A percentile compares a stretch with the other conserved stretches of the same genome.
phyloP scores from a whole-genome alignment of 768 basidiomycete genomes.

The Tylopilus sp. region DNA sequence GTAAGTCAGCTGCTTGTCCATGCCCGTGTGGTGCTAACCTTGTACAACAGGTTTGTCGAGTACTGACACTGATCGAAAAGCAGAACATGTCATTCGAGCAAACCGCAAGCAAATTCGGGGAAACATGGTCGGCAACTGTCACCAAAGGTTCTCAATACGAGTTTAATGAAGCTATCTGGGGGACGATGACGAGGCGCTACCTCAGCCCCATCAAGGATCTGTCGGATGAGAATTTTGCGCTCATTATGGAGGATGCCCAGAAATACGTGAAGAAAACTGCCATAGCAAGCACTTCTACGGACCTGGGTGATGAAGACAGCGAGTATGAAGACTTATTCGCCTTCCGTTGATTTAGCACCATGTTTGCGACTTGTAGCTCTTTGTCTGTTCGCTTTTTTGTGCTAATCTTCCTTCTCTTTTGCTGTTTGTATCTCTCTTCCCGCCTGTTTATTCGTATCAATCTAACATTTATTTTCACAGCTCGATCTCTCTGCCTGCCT shows the following conservation, averaged over 20 bases:
- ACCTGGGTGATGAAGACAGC: neutral
- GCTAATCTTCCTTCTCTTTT: too few relatives aligned
- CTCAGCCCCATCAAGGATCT: neutral
- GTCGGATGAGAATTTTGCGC: neutral
- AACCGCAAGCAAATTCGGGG: neutral
- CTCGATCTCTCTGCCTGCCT: too few relatives aligned
- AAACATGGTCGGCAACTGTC: neutral
- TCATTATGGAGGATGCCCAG: neutral
- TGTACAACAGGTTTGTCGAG: neutral
- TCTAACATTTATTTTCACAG: too few relatives aligned
- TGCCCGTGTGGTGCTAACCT: too few relatives aligned
- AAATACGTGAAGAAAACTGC: neutral
- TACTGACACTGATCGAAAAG: neutral
- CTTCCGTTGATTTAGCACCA: neutral
- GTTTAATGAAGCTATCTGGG: neutral
- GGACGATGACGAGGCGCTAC: neutral
- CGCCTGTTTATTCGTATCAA: too few relatives aligned
- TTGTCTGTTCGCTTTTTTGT: too few relatives aligned
- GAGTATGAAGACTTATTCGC: neutral
- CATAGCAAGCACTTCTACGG: neutral
- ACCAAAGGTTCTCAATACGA: neutral
- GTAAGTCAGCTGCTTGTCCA: too few relatives aligned
- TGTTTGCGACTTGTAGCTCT: too few relatives aligned
- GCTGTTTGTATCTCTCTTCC: too few relatives aligned
- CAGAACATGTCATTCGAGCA: neutral